Evolutionary conservation across 208 protist species (phyloP), one percentile per base, ranked within the genome.

Genomic region (Crithidia bombi): DNA sequence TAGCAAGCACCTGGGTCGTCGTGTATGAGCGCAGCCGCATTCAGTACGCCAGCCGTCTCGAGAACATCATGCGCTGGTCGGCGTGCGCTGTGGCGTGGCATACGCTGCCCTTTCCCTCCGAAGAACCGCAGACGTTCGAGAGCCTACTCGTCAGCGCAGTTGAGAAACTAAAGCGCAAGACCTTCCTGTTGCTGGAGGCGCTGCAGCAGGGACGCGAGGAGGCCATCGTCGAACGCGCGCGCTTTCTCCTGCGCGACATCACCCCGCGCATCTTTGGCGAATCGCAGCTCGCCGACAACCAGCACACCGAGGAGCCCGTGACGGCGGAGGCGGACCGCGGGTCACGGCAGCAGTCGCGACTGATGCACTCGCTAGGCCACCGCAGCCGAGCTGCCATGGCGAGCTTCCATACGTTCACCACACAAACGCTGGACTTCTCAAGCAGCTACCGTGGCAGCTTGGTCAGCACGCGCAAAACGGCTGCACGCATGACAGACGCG

Each of bases 151-250:
- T 61, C 36, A 44, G 69, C 1, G 81, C 79, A 7, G 59, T 95
- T 38, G 81, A 90, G 25, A 81, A 78, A 55, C 65, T 95, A 6
- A 85, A 87, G 62, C 78, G 78, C 46, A 94, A 90, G 65, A 66
- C 74, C 0, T 89, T 91, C 68, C 65, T 95, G n/a, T 77, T 97
- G 19, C 72, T 94, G 41, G 92, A 97, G 65, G 85, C 82, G 12
- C 56, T 88, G 23, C 92, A 97, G 74, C 88, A 95, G 46, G 85
- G 79, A 0, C 74, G 78, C 12, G 77, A 84, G 35, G 73, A 68
- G n/a, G 73, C 51, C 21, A 91, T 97, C 52, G 38, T 97, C 3
- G 72, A 73, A 19, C 84, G 88, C 9, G 84, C 83, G 26, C 59
- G 63, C n/a, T 95, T 95, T 78, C 57, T 97, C 44, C 74, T 97